Base-by-base conservation (phyloP, 2,329 filamentous ascomycete genomes). In the Ophidiomyces ophidiicola region DNA sequence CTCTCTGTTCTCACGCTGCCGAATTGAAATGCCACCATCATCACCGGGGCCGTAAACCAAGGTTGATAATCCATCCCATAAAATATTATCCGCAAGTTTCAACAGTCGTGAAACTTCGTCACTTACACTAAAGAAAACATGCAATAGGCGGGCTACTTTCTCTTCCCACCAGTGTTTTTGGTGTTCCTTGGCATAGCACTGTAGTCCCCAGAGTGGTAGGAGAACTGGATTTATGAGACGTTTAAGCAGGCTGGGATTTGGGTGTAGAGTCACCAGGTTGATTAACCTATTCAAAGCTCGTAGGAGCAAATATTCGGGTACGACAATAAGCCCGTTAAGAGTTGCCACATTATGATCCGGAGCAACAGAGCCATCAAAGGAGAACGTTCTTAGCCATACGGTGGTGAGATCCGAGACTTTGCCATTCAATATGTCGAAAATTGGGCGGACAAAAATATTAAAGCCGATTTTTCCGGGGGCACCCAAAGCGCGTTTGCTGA, bases 181-280 rank as follows among this genome's bases (percentile, higher is more conserved):
- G 15, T 58, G 43, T 35, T 61, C 53, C 33, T 52, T 43, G n/a
- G 61, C 47, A 40, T 57, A 60, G 39, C 57, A 63, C 19, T 52
- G 47, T 17, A 66, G 36, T 4, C 62, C 60, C 62, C 62, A 66
- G 3, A 66, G 50, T 4, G 62, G 59, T 15, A 63, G 50, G 23
- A 65, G 48, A 17, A 63, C 52, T 3, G 61, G 61, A 29, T 54
- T 53, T 2, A 65, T 47, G 5, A 63, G 46, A 34, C 62, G 55
- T 42, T 62, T 64, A 12, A 64, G 58, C 11, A 66, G 54, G 3
- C 57, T 55, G 11, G 62, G 62, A 39, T 64, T 64, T 11, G 62
- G 62, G 45, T 64, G 62, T 23, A 62, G 58, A 17, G 62, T 43
- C 5, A 55, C 50, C n/a, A 66, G 44, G 5, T 47, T 53, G 23